Percentiles rank a stretch among this genome's conserved stretches.
phyloP scores from a whole-genome alignment of 352 stramenopile genomes.

The Pythium myriotylum region DNA sequence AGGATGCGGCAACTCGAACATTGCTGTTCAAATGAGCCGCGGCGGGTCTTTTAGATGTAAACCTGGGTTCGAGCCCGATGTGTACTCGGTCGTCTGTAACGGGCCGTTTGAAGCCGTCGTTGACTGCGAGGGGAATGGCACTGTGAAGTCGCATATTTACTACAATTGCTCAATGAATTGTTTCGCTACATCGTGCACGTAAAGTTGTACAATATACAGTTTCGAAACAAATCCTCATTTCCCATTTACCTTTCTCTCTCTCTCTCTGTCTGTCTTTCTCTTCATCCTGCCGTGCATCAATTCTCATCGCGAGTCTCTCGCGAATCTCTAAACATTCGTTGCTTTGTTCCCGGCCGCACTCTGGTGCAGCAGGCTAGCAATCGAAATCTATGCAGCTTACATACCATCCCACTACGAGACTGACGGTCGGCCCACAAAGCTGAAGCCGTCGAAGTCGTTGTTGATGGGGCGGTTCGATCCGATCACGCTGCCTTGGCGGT shows the following conservation, averaged over 20 bases:
- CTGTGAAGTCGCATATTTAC: constrained; percentile 41
- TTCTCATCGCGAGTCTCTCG: constrained; percentile 4
- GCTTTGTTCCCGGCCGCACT: background rate
- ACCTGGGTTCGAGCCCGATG: constrained; percentile 49
- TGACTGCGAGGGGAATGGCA: constrained; percentile 51
- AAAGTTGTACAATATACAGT: background rate
- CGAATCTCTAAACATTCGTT: constrained; percentile 22
- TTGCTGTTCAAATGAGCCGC: constrained; percentile 39
- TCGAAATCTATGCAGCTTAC: constrained; percentile 8
- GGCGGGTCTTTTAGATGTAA: constrained; percentile 31
- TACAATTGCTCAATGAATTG: constrained; percentile 68
- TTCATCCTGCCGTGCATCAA: constrained; percentile 8
- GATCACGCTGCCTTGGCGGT: constrained; percentile 79
- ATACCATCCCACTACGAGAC: constrained; percentile 48
- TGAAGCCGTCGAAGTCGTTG: constrained; percentile 91
- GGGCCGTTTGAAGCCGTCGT: constrained; percentile 51
- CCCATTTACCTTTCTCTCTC: constrained; percentile 7
- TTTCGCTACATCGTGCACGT: constrained; percentile 49
- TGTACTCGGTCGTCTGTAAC: constrained; percentile 44
- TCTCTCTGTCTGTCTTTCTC: constrained; percentile 4
- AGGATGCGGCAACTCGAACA: constrained; percentile 62
- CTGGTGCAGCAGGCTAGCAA: background rate
- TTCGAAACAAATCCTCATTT: constrained; percentile 12
- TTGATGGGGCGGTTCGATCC: constrained; percentile 46
- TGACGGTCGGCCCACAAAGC: constrained; percentile 87